These are phyloP conservation scores for Rhododendron molle DNA, from an alignment of 148 eudicot species.

Conservation along the genomic window DNA sequence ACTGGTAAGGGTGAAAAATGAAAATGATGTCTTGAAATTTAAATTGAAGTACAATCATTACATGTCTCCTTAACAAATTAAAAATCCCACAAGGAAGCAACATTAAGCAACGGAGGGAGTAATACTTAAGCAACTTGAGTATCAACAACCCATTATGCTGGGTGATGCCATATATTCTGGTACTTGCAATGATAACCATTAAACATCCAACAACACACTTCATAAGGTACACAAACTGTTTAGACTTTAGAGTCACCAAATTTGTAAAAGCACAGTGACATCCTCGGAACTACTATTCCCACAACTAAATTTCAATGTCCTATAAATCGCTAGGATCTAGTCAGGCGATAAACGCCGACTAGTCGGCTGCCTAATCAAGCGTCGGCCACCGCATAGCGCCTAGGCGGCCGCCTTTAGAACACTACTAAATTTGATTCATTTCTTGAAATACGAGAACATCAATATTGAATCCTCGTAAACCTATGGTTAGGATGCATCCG, in stretches of 20 bases:
- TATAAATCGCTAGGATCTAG: background rate
- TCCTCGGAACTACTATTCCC: background rate
- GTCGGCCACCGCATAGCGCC: background rate
- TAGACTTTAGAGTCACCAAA: background rate
- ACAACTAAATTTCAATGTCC: background rate
- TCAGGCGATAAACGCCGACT: background rate
- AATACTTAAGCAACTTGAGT: background rate
- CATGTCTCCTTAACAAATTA: background rate
- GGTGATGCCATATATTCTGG: background rate
- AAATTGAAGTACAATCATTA: background rate
- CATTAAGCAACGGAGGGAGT: background rate
- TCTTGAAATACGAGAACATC: background rate
- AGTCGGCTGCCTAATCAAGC: background rate
- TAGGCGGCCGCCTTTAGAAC: background rate
- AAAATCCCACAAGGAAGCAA: background rate
- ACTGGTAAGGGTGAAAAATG: background rate
- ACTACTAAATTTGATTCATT: background rate
- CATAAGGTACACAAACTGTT: background rate
- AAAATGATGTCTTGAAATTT: background rate
- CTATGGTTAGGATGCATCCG: background rate
- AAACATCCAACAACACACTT: background rate
- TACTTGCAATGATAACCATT: background rate
- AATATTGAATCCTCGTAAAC: background rate
- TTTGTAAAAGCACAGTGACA: background rate
- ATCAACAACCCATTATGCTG: background rate